A percentile compares a stretch with the other conserved stretches of the same genome.
Conservation (phyloP, 768 basidiomycete species). For the Crepidotus variabilis region DNA sequence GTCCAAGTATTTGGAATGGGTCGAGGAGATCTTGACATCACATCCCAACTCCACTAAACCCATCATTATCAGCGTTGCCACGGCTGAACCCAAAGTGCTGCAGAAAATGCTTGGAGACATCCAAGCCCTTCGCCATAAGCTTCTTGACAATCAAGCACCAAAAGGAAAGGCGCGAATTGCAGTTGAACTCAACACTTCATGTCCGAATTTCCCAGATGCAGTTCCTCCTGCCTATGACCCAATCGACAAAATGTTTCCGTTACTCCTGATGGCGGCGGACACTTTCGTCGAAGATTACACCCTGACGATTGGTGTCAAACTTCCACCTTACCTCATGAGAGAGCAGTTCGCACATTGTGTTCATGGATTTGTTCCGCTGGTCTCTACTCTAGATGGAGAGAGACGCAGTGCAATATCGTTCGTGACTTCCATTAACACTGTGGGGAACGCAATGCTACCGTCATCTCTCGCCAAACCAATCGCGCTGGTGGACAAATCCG, state of each 20-base stretch:
- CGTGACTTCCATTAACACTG: slow-evolving; percentile 77
- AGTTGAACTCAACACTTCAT: slow-evolving; percentile 81
- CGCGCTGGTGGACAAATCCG: background rate
- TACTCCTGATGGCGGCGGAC: slow-evolving; percentile 53
- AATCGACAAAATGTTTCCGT: slow-evolving; percentile 43
- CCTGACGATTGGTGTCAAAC: slow-evolving; percentile 70
- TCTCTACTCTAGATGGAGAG: slow-evolving; percentile 7
- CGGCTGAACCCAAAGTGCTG: slow-evolving; percentile 50
- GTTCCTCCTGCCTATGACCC: slow-evolving; percentile 65
- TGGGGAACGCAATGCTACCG: slow-evolving; percentile 68
- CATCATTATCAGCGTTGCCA: slow-evolving; percentile 78
- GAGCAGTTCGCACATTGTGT: slow-evolving; percentile 60
- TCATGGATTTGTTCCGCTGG: slow-evolving; percentile 38
- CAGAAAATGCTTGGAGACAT: slow-evolving; percentile 54
- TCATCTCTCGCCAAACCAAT: slow-evolving; percentile 8
- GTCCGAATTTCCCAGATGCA: slow-evolving; percentile 68
- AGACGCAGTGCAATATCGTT: slow-evolving; percentile 54
- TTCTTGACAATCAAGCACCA: slow-evolving; percentile 20
- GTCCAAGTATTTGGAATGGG: slow-evolving; percentile 60
- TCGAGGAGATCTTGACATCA: slow-evolving; percentile 44
- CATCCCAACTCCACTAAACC: slow-evolving; percentile 37
- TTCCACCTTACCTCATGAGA: slow-evolving; percentile 68
- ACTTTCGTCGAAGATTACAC: slow-evolving; percentile 45
- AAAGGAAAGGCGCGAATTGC: slow-evolving; percentile 41
- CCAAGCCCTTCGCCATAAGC: slow-evolving; percentile 49